phyloP scores from a whole-genome alignment of 2,329 filamentous ascomycete genomes.

The Cladosporium phlei region DNA sequence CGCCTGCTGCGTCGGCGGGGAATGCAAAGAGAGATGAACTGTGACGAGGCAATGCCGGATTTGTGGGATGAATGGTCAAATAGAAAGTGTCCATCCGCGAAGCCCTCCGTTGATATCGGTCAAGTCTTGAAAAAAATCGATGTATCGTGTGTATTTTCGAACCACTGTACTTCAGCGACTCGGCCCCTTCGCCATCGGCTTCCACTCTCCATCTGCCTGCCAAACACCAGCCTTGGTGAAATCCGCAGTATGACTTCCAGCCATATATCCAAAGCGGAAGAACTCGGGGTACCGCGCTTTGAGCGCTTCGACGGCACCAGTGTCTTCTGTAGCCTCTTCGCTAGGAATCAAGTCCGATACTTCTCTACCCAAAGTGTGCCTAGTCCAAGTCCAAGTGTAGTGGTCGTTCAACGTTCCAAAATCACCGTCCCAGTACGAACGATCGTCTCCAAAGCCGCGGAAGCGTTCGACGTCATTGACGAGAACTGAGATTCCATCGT shows the following conservation, averaged over 20 bases:
- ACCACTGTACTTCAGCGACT: constrained; percentile 19
- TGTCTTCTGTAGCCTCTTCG: neutral
- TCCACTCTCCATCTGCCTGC: constrained; percentile 61
- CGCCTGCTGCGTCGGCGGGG: neutral
- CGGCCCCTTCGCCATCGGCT: constrained; percentile 59
- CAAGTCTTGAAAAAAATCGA: too few relatives aligned
- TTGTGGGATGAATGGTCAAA: too few relatives aligned
- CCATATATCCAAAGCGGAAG: constrained; percentile 71
- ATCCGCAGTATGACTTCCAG: constrained; percentile 60
- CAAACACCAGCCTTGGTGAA: constrained; percentile 73
- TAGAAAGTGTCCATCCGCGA: too few relatives aligned
- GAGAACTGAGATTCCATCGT: constrained; percentile 72
- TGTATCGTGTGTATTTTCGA: too few relatives aligned
- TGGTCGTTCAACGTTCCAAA: constrained; percentile 21
- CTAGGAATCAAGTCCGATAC: constrained; percentile 5
- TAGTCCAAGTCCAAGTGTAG: constrained; percentile 32
- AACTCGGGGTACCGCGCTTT: constrained; percentile 55
- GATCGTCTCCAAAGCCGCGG: constrained; percentile 61
- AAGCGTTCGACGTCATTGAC: constrained; percentile 84
- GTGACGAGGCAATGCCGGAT: too few relatives aligned
- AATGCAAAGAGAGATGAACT: constrained; percentile 17
- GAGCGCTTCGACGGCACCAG: constrained; percentile 28
- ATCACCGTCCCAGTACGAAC: constrained; percentile 38
- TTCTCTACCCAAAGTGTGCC: constrained; percentile 20
- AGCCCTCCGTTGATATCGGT: too few relatives aligned